Base-by-base conservation (phyloP, 2,329 filamentous ascomycete species). In the Cryoendolithus antarcticus region DNA sequence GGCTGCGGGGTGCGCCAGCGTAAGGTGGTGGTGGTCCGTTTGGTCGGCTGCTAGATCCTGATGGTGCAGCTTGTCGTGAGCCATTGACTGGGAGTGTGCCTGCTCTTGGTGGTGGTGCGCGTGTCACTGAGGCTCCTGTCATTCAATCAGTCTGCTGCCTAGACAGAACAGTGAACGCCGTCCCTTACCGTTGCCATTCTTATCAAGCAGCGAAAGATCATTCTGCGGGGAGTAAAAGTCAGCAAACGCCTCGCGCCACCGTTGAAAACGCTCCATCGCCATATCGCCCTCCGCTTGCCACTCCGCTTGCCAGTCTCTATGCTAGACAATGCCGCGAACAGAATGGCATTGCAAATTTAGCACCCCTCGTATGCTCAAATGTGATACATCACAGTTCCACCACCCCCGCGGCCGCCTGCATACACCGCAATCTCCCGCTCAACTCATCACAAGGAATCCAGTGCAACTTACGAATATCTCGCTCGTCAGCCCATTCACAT, bases 401-500 rank as follows among this genome's bases (percentile, higher is more conserved):
- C 24, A 27, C 24, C 24, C 24, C 24, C 7, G 24, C 24, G 24
- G 24, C 24, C 24, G 6, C 24, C 24, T 27, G 24, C 24, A 27
- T 27, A 8, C 24, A 27, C 24, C 24, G 24, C 24, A 27, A 27
- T 27, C 24, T 8, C 24, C 24, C 19, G 3, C 24, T 27, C 7
- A 2, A 6, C 24, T 4, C 24, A 27, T 27, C 6, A 27, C 24
- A 27, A 6, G 24, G 24, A 27, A 27, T 27, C 6, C 24, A 27
- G 24, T 27, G 24, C 24, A 27, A 82, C 82, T 59, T 79, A 86
- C 82, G 66, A 86, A 86, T 44, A 86, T 71, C 46, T 86, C 80
- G 48, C 81, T 77, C 35, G 78, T 74, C 41, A 75, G 70, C 39
- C 63, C 65, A 47, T 62, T 50, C 38, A 63, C 38, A 24, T 35